Evolutionary conservation across 2,329 filamentous ascomycete species (phyloP), one percentile per base, ranked within the genome.

Genomic region (Calcarisporium arbuscula): DNA sequence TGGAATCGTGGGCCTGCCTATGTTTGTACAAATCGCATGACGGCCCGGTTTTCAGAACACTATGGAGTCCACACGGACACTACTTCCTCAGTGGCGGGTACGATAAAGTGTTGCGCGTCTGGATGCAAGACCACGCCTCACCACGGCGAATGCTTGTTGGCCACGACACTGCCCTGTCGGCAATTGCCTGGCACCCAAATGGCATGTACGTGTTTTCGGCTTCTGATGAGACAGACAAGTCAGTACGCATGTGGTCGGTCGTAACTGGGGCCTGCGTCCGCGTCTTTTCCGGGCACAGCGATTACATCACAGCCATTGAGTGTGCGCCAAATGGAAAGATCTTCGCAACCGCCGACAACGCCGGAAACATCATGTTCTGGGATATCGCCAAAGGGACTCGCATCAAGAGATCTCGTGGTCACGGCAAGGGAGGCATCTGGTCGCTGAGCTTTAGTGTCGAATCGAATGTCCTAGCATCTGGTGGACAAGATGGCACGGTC

Each of bases 171-270:
- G 82, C 87, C 47, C 85, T 95, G n/a, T 94, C 94, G 33, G 80
- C 81, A 28, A 72, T 95, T n/a, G 72, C 84, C 11, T 98, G 92
- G 80, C 92, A 98, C 51, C 87, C 90, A 1, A 98, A 98, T 54
- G 87, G 86, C 14, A 78, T 84, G 6, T 98, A 96, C 50, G 68
- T 95, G 28, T 95, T 98, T 60, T 95, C 92, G 0, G 88, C 85
- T 4, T 94, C 87, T 10, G 85, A 85, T 46, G 89, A 80, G 52
- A 75, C 70, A 6, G 78, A 98, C 60, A 90, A 90, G 58, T 92
- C 88, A 1, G 85, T 96, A 21, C 82, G 92, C 19, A 96, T 98
- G 90, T 98, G 92, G 92, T 82, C 88, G 8, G 77, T 95, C n/a
- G 74, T 79, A 9, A 90, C 83, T 8, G 92, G 92, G 19, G 80